These are phyloP conservation scores for Deuterostichococcus epilithicus DNA, from an alignment of 139 green algal species.

Conservation along the genomic window DNA sequence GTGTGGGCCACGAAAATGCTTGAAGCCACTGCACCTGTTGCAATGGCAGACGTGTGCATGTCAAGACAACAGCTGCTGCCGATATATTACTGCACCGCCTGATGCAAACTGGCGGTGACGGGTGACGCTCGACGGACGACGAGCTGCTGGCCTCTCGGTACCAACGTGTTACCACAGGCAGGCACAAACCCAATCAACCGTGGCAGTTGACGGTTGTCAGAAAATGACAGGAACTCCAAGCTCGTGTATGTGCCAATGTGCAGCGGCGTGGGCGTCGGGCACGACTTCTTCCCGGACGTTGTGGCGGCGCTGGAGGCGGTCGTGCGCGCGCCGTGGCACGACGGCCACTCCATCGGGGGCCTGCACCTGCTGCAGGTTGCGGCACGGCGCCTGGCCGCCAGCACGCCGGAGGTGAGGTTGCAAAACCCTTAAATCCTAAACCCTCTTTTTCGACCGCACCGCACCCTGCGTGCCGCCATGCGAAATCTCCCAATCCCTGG, in stretches of 20 bases:
- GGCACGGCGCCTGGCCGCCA: constrained; percentile 3
- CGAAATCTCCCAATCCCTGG: constrained; percentile 1
- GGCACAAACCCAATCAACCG: too few relatives aligned
- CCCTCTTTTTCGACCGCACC: too few relatives aligned
- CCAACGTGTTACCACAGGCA: neutral
- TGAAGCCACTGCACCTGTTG: too few relatives aligned
- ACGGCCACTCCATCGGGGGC: constrained; percentile 28
- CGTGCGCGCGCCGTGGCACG: constrained; percentile 28
- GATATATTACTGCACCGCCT: too few relatives aligned
- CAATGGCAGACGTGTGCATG: too few relatives aligned
- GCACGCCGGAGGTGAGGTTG: constrained; percentile 4
- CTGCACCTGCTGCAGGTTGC: constrained; percentile 26
- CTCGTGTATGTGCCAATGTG: too few relatives aligned
- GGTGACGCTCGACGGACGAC: too few relatives aligned
- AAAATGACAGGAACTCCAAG: too few relatives aligned
- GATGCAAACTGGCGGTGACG: too few relatives aligned
- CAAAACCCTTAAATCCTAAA: neutral
- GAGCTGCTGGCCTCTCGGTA: neutral
- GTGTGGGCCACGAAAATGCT: too few relatives aligned
- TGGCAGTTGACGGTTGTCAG: too few relatives aligned
- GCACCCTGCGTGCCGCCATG: neutral
- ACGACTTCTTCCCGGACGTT: constrained; percentile 26
- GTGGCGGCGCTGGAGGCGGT: constrained; percentile 5
- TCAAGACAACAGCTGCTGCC: too few relatives aligned
- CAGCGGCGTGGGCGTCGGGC: constrained; percentile 9